phyloP scores from a whole-genome alignment of 2,329 filamentous ascomycete genomes.

The Cladophialophora chaetospira region DNA sequence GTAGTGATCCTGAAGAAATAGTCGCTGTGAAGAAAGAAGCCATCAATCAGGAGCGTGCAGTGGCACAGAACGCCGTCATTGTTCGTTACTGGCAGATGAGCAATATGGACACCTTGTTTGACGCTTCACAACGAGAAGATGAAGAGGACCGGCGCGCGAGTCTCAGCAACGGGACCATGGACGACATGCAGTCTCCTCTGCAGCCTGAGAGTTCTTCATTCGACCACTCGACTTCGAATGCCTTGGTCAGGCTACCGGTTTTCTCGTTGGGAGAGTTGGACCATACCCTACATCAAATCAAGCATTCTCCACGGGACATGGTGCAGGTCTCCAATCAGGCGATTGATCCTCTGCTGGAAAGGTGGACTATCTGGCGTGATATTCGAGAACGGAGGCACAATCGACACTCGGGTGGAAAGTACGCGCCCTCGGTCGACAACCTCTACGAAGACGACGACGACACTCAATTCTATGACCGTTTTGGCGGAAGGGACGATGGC shows the following conservation, averaged over 20 bases:
- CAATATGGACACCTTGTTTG: slow-evolving; percentile 42
- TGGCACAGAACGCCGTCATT: slow-evolving; percentile 48
- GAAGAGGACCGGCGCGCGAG: slow-evolving; percentile 34
- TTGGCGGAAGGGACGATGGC: slow-evolving; percentile 33
- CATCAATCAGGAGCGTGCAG: slow-evolving; percentile 44
- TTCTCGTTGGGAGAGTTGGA: slow-evolving; percentile 41
- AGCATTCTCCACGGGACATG: slow-evolving; percentile 43
- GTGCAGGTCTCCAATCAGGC: slow-evolving; percentile 40
- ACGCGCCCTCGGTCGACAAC: slow-evolving; percentile 31
- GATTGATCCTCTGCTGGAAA: slow-evolving; percentile 39
- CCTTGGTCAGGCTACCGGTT: slow-evolving; percentile 35
- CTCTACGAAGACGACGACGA: slow-evolving; percentile 31
- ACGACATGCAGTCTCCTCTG: slow-evolving; percentile 19
- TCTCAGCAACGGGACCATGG: slow-evolving; percentile 21
- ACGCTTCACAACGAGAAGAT: slow-evolving; percentile 41
- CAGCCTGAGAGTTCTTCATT: slow-evolving; percentile 15
- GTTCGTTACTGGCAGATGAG: slow-evolving; percentile 46
- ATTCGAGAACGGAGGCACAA: slow-evolving; percentile 28
- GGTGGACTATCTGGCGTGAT: slow-evolving; percentile 35
- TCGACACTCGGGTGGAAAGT: slow-evolving; percentile 22
- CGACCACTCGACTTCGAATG: slow-evolving; percentile 26
- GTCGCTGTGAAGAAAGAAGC: slow-evolving; percentile 36
- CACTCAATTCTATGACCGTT: slow-evolving; percentile 32
- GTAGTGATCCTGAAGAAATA: slow-evolving; percentile 29
- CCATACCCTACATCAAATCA: slow-evolving; percentile 38